Percentiles rank a stretch among this genome's conserved stretches.
Conservation (phyloP, 2,329 filamentous ascomycete genomes). For the Cadophora gregata region DNA sequence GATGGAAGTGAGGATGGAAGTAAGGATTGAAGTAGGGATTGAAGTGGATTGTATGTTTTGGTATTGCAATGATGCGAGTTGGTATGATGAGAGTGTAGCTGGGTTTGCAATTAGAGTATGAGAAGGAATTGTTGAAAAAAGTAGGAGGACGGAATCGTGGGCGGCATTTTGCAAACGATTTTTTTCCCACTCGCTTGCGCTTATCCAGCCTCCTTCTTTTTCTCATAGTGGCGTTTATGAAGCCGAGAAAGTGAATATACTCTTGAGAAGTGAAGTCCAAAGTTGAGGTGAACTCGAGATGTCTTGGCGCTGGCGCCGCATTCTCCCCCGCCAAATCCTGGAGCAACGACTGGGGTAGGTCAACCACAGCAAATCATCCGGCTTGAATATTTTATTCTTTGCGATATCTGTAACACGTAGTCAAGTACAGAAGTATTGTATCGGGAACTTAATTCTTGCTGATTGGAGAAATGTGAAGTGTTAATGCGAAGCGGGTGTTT, state of each 20-base stretch:
- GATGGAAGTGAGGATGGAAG: too few species aligned
- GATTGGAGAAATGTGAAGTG: not conserved
- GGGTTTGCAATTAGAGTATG: not conserved
- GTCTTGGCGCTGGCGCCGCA: not conserved
- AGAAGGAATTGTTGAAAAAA: not conserved
- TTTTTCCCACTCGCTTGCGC: not conserved
- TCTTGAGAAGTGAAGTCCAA: not conserved
- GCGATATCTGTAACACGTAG: not conserved
- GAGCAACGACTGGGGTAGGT: not conserved
- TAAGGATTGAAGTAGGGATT: too few species aligned
- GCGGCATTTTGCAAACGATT: not conserved
- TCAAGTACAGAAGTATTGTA: not conserved
- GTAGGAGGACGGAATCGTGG: not conserved
- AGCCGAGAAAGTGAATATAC: not conserved
- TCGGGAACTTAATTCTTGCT: not conserved
- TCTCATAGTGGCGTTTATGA: not conserved
- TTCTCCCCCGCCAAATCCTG: not conserved
- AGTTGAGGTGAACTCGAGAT: not conserved
- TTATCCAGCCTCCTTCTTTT: not conserved
- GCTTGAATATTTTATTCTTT: not conserved
- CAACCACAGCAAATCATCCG: not conserved
- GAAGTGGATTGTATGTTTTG: not conserved
- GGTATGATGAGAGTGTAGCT: not conserved
- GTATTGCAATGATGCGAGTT: not conserved
- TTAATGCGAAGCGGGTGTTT: not conserved